Conservation (phyloP, 1,284 basidiomycete species). For the Melampsora americana region DNA sequence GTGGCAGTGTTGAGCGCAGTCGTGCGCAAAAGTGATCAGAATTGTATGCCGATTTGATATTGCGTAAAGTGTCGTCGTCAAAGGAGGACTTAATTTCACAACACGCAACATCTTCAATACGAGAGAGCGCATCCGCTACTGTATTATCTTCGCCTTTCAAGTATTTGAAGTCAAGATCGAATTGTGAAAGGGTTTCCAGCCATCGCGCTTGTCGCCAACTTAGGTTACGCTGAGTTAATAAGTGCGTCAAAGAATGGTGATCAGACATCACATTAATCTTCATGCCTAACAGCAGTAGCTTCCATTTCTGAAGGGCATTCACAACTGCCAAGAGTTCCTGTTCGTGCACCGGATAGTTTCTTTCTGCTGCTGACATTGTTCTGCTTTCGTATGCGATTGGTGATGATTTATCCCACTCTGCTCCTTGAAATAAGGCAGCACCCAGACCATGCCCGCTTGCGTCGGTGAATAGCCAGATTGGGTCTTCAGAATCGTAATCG, state of each 20-base stretch:
- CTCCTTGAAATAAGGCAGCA: conserved; percentile 6
- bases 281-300: not conserved
- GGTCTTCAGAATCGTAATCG: conserved; percentile 1
- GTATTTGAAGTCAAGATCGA: conserved; percentile 2
- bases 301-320: not conserved
- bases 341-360: too few relatives aligned
- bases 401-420: not conserved
- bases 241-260: too few relatives aligned
- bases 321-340: not conserved
- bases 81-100: not conserved
- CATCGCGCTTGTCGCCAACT: too few relatives aligned
- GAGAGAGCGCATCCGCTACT: not conserved
- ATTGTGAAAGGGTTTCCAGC: not conserved
- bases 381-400: conserved; percentile 4
- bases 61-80: not conserved
- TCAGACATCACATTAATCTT: too few relatives aligned
- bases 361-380: not conserved
- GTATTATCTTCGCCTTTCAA: not conserved
- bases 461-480: conserved; percentile 15
- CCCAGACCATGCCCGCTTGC: conserved; percentile 11
- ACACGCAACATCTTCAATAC: too few relatives aligned
- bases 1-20: not conserved
- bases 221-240: too few relatives aligned
- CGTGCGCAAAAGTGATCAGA: not conserved
- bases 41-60: not conserved